Evolutionary conservation across 2,329 filamentous ascomycete species (phyloP).

Genomic region (Cladosporium oxysporum): DNA sequence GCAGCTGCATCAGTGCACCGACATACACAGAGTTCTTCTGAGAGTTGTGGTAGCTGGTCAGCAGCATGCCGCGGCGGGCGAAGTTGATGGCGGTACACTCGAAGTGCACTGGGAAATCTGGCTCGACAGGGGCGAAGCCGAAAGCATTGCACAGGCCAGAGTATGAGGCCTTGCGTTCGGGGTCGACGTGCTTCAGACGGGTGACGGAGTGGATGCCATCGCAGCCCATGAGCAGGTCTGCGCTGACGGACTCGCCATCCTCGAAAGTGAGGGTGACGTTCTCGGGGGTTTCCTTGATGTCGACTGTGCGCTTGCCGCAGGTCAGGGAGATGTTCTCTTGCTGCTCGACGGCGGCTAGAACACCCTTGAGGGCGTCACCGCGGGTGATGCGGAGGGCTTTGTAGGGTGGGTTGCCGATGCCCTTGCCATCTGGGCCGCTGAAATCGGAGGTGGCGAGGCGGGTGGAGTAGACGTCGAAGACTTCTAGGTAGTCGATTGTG

Average conservation of each 20-base stretch:
- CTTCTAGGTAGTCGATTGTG: constrained; percentile 46
- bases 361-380: constrained; percentile 47
- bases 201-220: constrained; percentile 44
- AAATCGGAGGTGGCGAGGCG: constrained; percentile 48
- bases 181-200: constrained; percentile 48
- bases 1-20: constrained; percentile 48
- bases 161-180: constrained; percentile 45
- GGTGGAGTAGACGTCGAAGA: constrained; percentile 48
- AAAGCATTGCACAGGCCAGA: constrained; percentile 50
- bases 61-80: constrained; percentile 47
- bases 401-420: constrained; percentile 47
- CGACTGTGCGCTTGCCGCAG: constrained; percentile 45
- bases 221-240: constrained; percentile 40
- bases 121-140: constrained; percentile 44
- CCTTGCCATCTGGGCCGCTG: constrained; percentile 44
- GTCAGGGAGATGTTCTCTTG: constrained; percentile 45
- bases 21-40: constrained; percentile 45
- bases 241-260: constrained; percentile 37
- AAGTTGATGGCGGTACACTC: constrained; percentile 49
- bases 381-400: constrained; percentile 47
- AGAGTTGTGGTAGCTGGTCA: constrained; percentile 44
- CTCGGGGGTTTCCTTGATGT: constrained; percentile 42
- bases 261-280: constrained; percentile 41
- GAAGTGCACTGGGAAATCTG: constrained; percentile 43
- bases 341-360: constrained; percentile 43